Conservation (phyloP, 768 basidiomycete species). For the Tulasnella sp. region DNA sequence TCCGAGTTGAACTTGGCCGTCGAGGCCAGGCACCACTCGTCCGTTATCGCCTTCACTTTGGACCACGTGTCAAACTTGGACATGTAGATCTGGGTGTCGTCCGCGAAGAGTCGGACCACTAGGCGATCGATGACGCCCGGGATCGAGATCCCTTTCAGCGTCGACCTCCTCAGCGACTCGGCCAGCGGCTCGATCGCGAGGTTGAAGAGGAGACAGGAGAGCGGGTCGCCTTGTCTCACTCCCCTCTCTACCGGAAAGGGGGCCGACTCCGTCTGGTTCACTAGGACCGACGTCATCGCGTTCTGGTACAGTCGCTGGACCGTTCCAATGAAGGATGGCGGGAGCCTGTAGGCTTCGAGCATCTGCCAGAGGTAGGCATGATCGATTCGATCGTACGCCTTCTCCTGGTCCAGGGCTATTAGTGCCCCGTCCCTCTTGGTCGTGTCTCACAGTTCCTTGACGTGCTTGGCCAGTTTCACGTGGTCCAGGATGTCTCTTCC, state of each 20-base stretch:
- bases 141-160: constrained; percentile 29
- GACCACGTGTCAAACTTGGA: no score
- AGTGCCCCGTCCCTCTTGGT: not conserved
- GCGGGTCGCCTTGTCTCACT: constrained; percentile 30
- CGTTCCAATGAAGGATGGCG: not conserved
- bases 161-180: not conserved
- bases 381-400: no score
- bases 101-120: constrained; percentile 35
- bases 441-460: constrained; percentile 8
- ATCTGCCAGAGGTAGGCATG: constrained; percentile 24
- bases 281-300: constrained; percentile 1
- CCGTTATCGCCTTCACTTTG: no score
- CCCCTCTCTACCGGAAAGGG: constrained; percentile 1
- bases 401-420: no score
- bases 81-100: constrained; percentile 38
- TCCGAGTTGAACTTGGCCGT: constrained; percentile 44
- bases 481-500: constrained; percentile 19
- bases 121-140: not conserved
- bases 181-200: not conserved
- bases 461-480: not conserved
- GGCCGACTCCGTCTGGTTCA: not conserved
- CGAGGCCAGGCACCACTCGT: no score
- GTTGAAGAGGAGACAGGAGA: not conserved
- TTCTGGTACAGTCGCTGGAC: not conserved
- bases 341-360: not conserved